Evolutionary conservation across 2,329 filamentous ascomycete species (phyloP), one percentile per base, ranked within the genome.

Genomic region (Hypoxylon sp.): DNA sequence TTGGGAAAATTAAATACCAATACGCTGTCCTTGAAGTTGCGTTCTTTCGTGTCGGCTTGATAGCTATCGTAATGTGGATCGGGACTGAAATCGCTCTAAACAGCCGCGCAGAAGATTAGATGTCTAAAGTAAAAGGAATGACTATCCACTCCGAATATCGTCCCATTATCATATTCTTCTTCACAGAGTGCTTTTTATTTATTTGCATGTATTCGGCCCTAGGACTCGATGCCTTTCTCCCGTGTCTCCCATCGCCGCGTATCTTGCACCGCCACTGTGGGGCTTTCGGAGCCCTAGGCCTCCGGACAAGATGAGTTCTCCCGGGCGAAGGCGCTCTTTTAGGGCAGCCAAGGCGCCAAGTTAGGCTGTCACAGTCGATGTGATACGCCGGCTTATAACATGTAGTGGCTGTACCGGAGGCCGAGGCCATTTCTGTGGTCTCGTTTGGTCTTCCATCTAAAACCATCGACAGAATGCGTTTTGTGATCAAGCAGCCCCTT

Each of bases 271-370:
- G 54, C 54, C 61, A 58, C 61, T n/a, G 17, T 53, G 21, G 54
- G 35, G 37, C 37, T n/a, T 24, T 47, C 62, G 48, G 54, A 32
- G 19, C 27, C 62, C 62, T 64, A 64, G 62, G 62, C 17, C 48
- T n/a, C 47, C 58, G 50, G 29, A 35, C 11, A 8, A 42, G 13
- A 32, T 17, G 4, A 15, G 13, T 15, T 10, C n/a, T 44, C 27
- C 27, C 35, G 47, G 5, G 27, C 29, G 29, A 32, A 17, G 29
- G 39, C 19, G 19, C 42, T 6, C 17, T 50, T 58, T 50, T 42
- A 35, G 17, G 21, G 6, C n/a, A 50, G 15, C 46, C 8, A 7
- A 51, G 32, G 31, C 29, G 13, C 50, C 15, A 31, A 15, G 19
- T 42, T 17, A 8, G 8, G 13, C 1, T 11, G 10, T 17, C 17